Evolutionary conservation across 805 yeast genomes (phyloP).

Genomic region (Saccharomyces eubayanus): DNA sequence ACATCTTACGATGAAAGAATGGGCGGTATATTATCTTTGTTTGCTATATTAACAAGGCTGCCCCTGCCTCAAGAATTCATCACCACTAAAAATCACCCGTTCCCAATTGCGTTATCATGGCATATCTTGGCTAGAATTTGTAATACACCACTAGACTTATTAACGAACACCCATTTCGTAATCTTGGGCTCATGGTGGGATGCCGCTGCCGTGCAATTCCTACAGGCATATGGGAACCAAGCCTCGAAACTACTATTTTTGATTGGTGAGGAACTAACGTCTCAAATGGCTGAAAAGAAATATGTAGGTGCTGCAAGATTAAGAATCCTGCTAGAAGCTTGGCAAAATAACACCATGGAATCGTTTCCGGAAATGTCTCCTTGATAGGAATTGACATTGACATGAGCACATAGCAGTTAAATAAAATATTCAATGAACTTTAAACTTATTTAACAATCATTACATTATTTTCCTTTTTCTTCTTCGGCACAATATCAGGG

Average conservation of each 20-base stretch:
- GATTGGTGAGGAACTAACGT: slow-evolving; percentile 45
- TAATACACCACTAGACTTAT: slow-evolving; percentile 42
- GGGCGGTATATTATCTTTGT: slow-evolving; percentile 77
- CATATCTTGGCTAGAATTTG: slow-evolving; percentile 59
- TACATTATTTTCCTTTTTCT: not conserved
- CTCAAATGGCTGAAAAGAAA: slow-evolving; percentile 40
- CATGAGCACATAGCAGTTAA: not conserved
- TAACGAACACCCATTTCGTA: slow-evolving; percentile 63
- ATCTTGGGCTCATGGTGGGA: slow-evolving; percentile 90
- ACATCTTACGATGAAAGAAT: slow-evolving; percentile 75
- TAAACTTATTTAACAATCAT: not conserved
- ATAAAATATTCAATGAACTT: not conserved
- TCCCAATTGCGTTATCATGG: slow-evolving; percentile 60
- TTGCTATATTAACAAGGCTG: slow-evolving; percentile 61
- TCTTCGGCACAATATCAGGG: not conserved
- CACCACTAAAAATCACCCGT: slow-evolving; percentile 37
- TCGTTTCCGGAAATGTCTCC: slow-evolving; percentile 31
- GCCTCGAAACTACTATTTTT: slow-evolving; percentile 50
- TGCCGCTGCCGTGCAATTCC: slow-evolving; percentile 52
- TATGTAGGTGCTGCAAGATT: slow-evolving; percentile 76
- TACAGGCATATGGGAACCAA: slow-evolving; percentile 57
- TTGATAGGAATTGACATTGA: slow-evolving; percentile 4
- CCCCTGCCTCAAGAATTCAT: slow-evolving; percentile 28
- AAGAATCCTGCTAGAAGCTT: slow-evolving; percentile 71
- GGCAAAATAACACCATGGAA: slow-evolving; percentile 44